A percentile compares a stretch with the other conserved stretches of the same genome.
Conservation (phyloP, 2,329 filamentous ascomycete species). For the Epichloe brachyelytri region DNA sequence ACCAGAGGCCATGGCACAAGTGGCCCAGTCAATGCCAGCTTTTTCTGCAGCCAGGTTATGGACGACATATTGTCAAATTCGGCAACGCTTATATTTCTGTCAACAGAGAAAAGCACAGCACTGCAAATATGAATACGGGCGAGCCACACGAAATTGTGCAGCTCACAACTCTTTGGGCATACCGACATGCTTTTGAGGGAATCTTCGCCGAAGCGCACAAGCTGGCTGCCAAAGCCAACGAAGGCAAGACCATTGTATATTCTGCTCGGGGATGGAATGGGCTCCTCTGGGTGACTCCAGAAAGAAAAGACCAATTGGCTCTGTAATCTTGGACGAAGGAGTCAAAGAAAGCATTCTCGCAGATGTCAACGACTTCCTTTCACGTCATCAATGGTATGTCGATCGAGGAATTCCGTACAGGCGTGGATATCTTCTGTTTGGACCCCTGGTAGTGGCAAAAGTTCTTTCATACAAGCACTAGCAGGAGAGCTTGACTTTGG, state of each 20-base stretch:
- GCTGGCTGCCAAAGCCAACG: conserved; percentile 64
- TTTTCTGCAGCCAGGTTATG: conserved; percentile 86
- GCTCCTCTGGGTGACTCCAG: conserved; percentile 69
- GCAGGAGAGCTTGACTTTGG: conserved; percentile 88
- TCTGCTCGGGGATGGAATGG: conserved; percentile 77
- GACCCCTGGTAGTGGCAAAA: conserved; percentile 89
- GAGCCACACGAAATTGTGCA: conserved; percentile 91
- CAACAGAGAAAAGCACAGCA: conserved; percentile 72
- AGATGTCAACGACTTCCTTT: conserved; percentile 74
- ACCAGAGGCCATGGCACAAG: conserved; percentile 44
- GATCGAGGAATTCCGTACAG: conserved; percentile 92
- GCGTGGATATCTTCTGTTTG: conserved; percentile 77
- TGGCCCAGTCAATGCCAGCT: conserved; percentile 63
- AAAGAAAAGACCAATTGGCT: conserved; percentile 74
- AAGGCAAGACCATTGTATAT: conserved; percentile 90
- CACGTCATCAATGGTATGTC: conserved; percentile 73
- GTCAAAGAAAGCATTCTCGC: conserved; percentile 69
- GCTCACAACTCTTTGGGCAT: conserved; percentile 79
- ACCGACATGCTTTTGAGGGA: conserved; percentile 79
- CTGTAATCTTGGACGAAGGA: conserved; percentile 74
- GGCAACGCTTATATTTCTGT: conserved; percentile 79
- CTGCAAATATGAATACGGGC: conserved; percentile 68
- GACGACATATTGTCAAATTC: conserved; percentile 77
- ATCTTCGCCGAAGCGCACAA: conserved; percentile 79
- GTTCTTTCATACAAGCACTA: conserved; percentile 88